These are phyloP conservation scores for Fusarium poae DNA, from an alignment of 2,329 filamentous ascomycete genomes.

Conservation along the genomic window DNA sequence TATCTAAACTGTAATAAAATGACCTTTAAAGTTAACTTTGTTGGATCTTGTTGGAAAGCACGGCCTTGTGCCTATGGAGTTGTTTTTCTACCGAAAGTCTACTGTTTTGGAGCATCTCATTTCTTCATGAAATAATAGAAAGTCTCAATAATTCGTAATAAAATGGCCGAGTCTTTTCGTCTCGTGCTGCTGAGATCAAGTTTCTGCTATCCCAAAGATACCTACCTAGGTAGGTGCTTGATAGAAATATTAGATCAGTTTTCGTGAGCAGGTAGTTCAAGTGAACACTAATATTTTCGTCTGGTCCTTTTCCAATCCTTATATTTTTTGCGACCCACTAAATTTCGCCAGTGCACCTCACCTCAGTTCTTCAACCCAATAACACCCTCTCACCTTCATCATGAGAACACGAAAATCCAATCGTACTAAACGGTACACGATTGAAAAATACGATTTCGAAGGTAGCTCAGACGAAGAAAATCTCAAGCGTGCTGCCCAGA, in stretches of 20 bases:
- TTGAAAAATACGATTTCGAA: conserved; percentile 55
- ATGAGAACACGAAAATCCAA: conserved; percentile 58
- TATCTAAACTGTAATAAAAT: background rate
- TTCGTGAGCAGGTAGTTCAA: too few species aligned
- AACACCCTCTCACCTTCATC: conserved; percentile 11
- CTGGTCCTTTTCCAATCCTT: too few species aligned
- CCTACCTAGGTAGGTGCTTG: too few species aligned
- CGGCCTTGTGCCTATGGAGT: too few species aligned
- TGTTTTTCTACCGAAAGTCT: too few species aligned
- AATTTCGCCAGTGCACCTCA: conserved; percentile 21
- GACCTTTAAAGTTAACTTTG: too few species aligned
- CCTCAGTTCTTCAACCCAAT: conserved; percentile 15
- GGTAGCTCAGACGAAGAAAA: conserved; percentile 51
- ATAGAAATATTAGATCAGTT: too few species aligned
- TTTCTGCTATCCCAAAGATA: background rate
- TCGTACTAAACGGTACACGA: conserved; percentile 53
- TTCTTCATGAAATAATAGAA: too few species aligned
- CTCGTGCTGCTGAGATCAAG: background rate
- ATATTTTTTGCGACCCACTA: background rate
- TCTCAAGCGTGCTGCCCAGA: conserved; percentile 41
- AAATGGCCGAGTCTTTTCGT: background rate
- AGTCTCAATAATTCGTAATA: too few species aligned
- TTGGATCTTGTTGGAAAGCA: too few species aligned
- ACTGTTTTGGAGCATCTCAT: too few species aligned
- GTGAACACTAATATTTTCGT: too few species aligned